Evolutionary conservation across 441 rosid species (phyloP).

Genomic region (Dalechampia spathulata): DNA sequence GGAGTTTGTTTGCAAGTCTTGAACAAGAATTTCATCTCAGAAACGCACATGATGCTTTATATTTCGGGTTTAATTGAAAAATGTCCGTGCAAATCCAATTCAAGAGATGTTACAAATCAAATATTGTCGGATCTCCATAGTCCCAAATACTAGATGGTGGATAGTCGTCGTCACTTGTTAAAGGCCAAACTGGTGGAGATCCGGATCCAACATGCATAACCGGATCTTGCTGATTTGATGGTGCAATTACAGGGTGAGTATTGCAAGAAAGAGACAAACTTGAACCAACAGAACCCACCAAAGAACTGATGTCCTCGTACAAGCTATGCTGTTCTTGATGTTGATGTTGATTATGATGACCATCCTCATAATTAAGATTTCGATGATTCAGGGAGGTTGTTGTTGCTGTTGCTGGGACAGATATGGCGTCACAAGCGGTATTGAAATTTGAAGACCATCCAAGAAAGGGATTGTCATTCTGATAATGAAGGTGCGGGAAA

Average conservation of each 20-base stretch:
- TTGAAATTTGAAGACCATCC: not conserved
- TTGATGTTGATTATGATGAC: not conserved
- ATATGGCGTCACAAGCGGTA: not conserved
- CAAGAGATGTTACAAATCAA: slow-evolving; percentile 39
- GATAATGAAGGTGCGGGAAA: not conserved
- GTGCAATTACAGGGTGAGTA: slow-evolving; percentile 28
- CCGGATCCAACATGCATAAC: slow-evolving; percentile 35
- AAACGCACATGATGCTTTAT: no score
- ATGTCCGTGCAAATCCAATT: not conserved
- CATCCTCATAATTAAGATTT: slow-evolving; percentile 10
- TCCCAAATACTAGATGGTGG: slow-evolving; percentile 60
- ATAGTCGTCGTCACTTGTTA: slow-evolving; percentile 46
- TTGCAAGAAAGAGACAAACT: slow-evolving; percentile 28
- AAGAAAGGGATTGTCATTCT: slow-evolving; percentile 14
- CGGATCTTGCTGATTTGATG: slow-evolving; percentile 19
- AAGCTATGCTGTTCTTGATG: slow-evolving; percentile 17
- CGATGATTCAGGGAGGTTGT: slow-evolving; percentile 18
- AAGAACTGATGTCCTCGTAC: slow-evolving; percentile 30
- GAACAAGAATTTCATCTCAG: no score
- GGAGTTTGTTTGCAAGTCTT: no score
- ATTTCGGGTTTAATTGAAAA: no score
- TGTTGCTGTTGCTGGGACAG: not conserved
- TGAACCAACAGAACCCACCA: slow-evolving; percentile 42
- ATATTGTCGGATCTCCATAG: slow-evolving; percentile 49
- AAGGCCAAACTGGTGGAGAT: slow-evolving; percentile 60